Conservation (phyloP, 2,329 filamentous ascomycete species). For the Pseudogymnoascus sp. region DNA sequence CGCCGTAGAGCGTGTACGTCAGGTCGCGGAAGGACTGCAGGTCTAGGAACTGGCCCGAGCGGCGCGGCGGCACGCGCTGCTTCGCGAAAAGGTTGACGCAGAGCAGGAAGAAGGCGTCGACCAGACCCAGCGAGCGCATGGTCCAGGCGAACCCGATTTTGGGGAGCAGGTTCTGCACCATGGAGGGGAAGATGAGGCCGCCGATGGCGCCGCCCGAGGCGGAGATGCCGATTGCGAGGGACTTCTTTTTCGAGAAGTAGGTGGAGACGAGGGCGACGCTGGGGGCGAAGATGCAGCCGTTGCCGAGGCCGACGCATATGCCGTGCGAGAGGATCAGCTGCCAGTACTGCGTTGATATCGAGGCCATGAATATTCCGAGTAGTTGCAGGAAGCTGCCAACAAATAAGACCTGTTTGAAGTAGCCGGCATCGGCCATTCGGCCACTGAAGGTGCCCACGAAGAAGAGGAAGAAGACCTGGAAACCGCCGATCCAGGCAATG, state of each 20-base stretch:
- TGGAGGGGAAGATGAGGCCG: constrained; percentile 37
- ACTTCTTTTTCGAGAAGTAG: constrained; percentile 34
- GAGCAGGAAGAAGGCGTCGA: constrained; percentile 31
- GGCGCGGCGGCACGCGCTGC: constrained; percentile 33
- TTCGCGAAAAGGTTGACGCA: constrained; percentile 32
- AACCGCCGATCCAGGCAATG: constrained; percentile 39
- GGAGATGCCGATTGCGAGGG: constrained; percentile 31
- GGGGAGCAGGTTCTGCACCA: constrained; percentile 34
- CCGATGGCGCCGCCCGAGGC: constrained; percentile 32
- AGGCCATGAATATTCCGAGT: constrained; percentile 34
- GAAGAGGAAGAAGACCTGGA: constrained; percentile 36
- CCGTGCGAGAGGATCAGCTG: constrained; percentile 38
- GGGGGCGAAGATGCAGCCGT: constrained; percentile 35
- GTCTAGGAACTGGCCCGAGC: constrained; percentile 36
- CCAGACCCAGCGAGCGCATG: constrained; percentile 38
- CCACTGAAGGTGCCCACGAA: constrained; percentile 34
- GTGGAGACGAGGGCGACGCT: constrained; percentile 31
- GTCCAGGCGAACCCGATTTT: constrained; percentile 39
- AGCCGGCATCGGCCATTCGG: constrained; percentile 32
- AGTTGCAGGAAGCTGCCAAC: constrained; percentile 25
- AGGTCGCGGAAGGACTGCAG: constrained; percentile 35
- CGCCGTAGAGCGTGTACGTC: constrained; percentile 37
- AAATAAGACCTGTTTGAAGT: constrained; percentile 25
- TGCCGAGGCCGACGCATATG: constrained; percentile 33
- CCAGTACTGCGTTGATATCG: constrained; percentile 32